A percentile compares a stretch with the other conserved stretches of the same genome.
Evolutionary conservation across 306 rosid species (phyloP).

Genomic region (Nissolia schottii): DNA sequence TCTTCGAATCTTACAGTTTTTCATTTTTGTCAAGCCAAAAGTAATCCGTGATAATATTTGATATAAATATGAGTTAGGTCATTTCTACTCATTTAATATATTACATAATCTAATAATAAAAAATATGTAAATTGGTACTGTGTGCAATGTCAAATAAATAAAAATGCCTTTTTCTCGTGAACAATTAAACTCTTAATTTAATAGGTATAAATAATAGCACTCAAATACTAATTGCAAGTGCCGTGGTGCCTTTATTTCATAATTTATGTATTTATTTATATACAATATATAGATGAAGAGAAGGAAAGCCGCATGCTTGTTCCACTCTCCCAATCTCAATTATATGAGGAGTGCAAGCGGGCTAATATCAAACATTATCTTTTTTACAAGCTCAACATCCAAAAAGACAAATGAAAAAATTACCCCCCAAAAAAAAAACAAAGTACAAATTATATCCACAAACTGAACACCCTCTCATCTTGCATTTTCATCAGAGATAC

Average conservation of each 20-base stretch:
- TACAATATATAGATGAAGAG: neutral
- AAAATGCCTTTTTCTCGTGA: too few relatives aligned
- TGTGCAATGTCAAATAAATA: too few relatives aligned
- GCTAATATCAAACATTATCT: neutral
- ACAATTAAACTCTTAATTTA: too few relatives aligned
- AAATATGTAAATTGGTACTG: too few relatives aligned
- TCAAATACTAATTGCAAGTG: neutral
- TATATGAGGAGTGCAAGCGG: neutral
- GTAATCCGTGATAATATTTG: neutral
- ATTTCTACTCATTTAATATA: too few relatives aligned
- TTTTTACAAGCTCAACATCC: conserved; percentile 11
- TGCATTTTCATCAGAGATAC: neutral
- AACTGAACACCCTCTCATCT: conserved; percentile 10
- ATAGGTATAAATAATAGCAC: too few relatives aligned
- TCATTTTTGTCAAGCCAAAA: neutral
- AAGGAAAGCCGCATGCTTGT: neutral
- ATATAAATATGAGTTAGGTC: too few relatives aligned
- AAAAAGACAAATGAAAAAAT: neutral
- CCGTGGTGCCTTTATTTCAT: conserved; percentile 12
- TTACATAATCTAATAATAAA: too few relatives aligned
- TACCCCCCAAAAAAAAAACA: neutral
- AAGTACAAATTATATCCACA: neutral
- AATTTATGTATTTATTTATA: neutral
- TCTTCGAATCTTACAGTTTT: conserved; percentile 1
- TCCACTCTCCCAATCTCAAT: neutral